Percentiles rank a stretch among this genome's conserved stretches.
Conservation (phyloP, 2,329 filamentous ascomycete genomes). For the Penicillium crustosum region DNA sequence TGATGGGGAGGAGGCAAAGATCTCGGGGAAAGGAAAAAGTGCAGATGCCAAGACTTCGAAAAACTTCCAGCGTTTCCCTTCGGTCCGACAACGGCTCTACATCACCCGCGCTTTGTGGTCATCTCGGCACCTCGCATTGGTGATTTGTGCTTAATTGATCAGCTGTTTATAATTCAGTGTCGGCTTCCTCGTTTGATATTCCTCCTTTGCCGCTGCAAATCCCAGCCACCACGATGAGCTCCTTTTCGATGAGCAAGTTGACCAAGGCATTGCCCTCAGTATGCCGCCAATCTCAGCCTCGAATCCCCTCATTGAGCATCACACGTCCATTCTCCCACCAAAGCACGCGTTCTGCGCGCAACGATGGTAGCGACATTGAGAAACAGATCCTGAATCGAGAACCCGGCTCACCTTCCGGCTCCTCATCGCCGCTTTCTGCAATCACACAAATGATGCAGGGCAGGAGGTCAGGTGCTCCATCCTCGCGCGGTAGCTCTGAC, state of each 20-base stretch:
- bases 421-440: constrained; percentile 29
- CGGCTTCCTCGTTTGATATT: background rate
- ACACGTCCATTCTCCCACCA: constrained; percentile 34
- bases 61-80: constrained; percentile 36
- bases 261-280: constrained; percentile 35
- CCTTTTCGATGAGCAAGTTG: constrained; percentile 33
- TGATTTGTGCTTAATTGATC: constrained; percentile 5
- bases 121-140: background rate
- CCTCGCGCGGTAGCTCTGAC: constrained; percentile 26
- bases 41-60: constrained; percentile 40
- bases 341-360: constrained; percentile 13
- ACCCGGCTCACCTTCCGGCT: constrained; percentile 17
- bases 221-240: constrained; percentile 32
- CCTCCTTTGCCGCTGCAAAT: background rate
- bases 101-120: constrained; percentile 6
- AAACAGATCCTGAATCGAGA: constrained; percentile 30
- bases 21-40: constrained; percentile 37
- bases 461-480: constrained; percentile 17
- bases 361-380: constrained; percentile 27
- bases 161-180: background rate
- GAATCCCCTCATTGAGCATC: constrained; percentile 21
- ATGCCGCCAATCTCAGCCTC: constrained; percentile 30
- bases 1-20: constrained; percentile 28
- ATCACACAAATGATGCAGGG: constrained; percentile 36
- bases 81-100: constrained; percentile 26